A percentile compares a stretch with the other conserved stretches of the same genome.
These are phyloP conservation scores for Trypanosoma cruzi DNA, from an alignment of 208 protist species.

Conservation along the genomic window DNA sequence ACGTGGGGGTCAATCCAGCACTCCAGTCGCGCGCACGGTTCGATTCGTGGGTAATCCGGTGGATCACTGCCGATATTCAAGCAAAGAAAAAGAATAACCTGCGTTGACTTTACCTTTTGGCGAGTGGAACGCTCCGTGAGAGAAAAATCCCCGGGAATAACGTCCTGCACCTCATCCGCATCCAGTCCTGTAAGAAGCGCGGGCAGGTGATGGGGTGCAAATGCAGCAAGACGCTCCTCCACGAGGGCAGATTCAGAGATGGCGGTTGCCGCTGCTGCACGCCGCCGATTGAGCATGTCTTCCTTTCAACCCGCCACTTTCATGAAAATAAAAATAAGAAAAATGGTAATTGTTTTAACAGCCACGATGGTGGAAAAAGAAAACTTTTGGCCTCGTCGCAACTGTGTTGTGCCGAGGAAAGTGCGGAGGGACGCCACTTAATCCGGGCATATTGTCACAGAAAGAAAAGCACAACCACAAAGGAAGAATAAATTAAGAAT, in stretches of 20 bases:
- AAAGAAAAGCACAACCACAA: slow-evolving; percentile 31
- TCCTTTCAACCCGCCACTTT: background rate
- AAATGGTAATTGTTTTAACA: background rate
- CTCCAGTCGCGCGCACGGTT: slow-evolving; percentile 96
- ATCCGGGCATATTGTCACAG: background rate
- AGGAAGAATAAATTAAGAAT: slow-evolving; percentile 8
- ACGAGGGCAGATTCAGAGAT: slow-evolving; percentile 44
- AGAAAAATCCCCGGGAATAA: slow-evolving; percentile 12
- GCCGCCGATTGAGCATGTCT: slow-evolving; percentile 26
- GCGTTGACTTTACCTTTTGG: slow-evolving; percentile 40
- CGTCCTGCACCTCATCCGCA: slow-evolving; percentile 27
- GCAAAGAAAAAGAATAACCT: slow-evolving; percentile 94
- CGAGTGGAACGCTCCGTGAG: slow-evolving; percentile 25
- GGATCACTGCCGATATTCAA: slow-evolving; percentile 98
- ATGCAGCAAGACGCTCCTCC: slow-evolving; percentile 62
- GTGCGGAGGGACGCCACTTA: background rate
- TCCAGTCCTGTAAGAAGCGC: slow-evolving; percentile 54
- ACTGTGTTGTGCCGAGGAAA: background rate
- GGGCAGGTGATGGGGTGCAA: slow-evolving; percentile 60
- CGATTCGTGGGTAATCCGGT: slow-evolving; percentile 95
- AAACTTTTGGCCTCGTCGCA: background rate
- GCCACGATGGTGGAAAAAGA: background rate
- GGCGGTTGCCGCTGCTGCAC: slow-evolving; percentile 5
- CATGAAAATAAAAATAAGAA: background rate
- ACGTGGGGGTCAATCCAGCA: slow-evolving; percentile 96